Conservation (phyloP, 495 filamentous ascomycete species). For the Aspergillus incahuasiensis region DNA sequence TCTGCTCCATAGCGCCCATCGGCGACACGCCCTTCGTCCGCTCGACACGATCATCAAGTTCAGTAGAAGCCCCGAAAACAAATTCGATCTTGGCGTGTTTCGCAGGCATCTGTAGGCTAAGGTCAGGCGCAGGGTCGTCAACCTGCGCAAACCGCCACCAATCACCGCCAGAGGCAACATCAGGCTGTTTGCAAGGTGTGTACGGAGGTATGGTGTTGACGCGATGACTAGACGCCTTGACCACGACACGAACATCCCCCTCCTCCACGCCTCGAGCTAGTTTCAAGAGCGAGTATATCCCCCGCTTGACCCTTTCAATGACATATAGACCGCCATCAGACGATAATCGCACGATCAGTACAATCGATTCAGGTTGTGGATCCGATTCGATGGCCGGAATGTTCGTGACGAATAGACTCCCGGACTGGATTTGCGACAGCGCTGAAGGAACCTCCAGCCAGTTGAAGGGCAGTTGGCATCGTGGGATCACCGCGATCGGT, state of each 20-base stretch:
- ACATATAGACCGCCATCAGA: conserved; percentile 58
- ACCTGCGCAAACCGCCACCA: conserved; percentile 41
- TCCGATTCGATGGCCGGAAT: conserved; percentile 60
- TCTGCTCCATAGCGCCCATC: conserved; percentile 18
- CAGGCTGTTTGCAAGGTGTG: conserved; percentile 14
- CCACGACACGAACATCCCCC: conserved; percentile 30
- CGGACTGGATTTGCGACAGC: conserved; percentile 48
- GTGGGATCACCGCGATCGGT: conserved; percentile 58
- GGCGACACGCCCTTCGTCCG: conserved; percentile 16
- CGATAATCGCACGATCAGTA: conserved; percentile 64
- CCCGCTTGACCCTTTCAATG: conserved; percentile 63
- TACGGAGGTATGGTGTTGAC: conserved; percentile 33
- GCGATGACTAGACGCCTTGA: conserved; percentile 35
- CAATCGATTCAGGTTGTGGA: conserved; percentile 29
- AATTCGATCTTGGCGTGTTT: conserved; percentile 29
- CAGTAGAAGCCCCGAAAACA: conserved; percentile 29
- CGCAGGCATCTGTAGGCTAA: conserved; percentile 12
- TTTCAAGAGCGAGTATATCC: conserved; percentile 67
- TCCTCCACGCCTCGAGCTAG: conserved; percentile 59
- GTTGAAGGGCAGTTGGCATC: conserved; percentile 54
- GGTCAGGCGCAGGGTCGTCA: conserved; percentile 28
- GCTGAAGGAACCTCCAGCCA: conserved; percentile 56
- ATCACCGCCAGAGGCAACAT: conserved; percentile 12
- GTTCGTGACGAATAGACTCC: conserved; percentile 52
- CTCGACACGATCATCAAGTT: conserved; percentile 3